Base-by-base conservation (phyloP, 2,329 filamentous ascomycete species). In the Aspergillus niger region DNA sequence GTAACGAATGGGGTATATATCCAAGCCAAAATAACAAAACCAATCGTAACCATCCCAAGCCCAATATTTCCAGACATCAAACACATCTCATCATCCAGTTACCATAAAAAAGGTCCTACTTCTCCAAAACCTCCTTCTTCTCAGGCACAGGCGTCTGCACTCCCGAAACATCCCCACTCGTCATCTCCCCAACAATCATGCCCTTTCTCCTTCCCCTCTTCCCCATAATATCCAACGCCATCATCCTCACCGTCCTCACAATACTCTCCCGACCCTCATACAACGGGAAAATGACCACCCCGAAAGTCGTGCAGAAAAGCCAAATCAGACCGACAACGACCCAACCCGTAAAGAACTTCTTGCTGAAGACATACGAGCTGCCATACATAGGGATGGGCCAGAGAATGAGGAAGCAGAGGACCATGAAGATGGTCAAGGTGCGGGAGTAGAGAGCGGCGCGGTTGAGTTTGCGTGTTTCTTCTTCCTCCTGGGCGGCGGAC, bases 381-480 rank as follows among this genome's bases (percentile, higher is more conserved):
- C 91, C 92, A 71, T 95, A 97, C 86, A 97, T 88, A 1, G 92
- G 92, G 84, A 97, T 94, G 0, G 93, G 92, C 92, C 92, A 97
- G 15, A 97, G 83, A 2, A 97, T 82, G 0, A 97, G 80, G 58
- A 96, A 81, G 0, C 86, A 83, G 0, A 96, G 62, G 0, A 91
- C 90, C 79, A 91, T 81, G 65, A 83, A 74, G 8, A 86, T 79
- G 0, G 88, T 91, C 63, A 86, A 73, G 32, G 77, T 79, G 54
- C 84, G 80, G 0, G 86, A 84, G 69, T 86, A 84, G 5, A 78
- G 62, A 6, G 83, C 84, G 0, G 85, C 83, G 26, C 79, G 81
- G 62, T 82, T 79, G 30, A 89, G 77, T 65, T 83, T 83, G 17
- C 71, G 73, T 62, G 82, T 79, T 74, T 82, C 80, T 8, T 74